Base-by-base conservation (phyloP, 2,329 filamentous ascomycete genomes). In the Botrytis cinerea region DNA sequence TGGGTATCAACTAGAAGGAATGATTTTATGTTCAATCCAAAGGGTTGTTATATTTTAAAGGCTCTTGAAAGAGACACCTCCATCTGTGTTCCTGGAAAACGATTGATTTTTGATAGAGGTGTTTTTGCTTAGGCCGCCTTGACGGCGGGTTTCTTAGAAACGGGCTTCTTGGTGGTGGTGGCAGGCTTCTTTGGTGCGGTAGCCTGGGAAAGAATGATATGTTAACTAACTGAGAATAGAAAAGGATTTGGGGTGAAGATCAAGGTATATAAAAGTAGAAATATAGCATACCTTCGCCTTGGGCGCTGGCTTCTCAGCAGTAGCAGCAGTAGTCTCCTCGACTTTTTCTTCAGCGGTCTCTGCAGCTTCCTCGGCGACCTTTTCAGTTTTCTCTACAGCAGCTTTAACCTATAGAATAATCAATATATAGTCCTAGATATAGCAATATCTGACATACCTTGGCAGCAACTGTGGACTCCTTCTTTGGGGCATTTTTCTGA, bases 101-200 rank as follows among this genome's bases (percentile, higher is more conserved):
- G 12, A 28, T 60, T 70, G 40, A 43, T n/a, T 45, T 45, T 59
- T 60, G 67, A 43, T 59, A 32, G 18, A 70, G 51, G 12, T 45
- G 28, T 45, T 70, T 8, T 40, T 45, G 48, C 43, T 70, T 60
- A 59, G n/a, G 51, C 67, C 40, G 51, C 67, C 40, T 70, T 57
- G 38, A 32, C 48, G 35, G 20, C 38, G 8, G 48, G 38, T 60
- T 70, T 70, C 40, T 70, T 70, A 22, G 51, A n/a, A 51, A 46
- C 62, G 8, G 64, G n/a, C 28, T 70, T 69, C 48, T 69, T 70
- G 5, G 35, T 35, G 35, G 32, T 35, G 67, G 67, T 45, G 40
- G 10, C 67, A 68, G 79, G 79, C 79, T 83, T 82, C 80, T 83
- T 83, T 70, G 82, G 80, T 35, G 79, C 81, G 25, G 51, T 16